These are phyloP conservation scores for Clavaria fumosa DNA, from an alignment of 768 basidiomycete genomes.

Conservation along the genomic window DNA sequence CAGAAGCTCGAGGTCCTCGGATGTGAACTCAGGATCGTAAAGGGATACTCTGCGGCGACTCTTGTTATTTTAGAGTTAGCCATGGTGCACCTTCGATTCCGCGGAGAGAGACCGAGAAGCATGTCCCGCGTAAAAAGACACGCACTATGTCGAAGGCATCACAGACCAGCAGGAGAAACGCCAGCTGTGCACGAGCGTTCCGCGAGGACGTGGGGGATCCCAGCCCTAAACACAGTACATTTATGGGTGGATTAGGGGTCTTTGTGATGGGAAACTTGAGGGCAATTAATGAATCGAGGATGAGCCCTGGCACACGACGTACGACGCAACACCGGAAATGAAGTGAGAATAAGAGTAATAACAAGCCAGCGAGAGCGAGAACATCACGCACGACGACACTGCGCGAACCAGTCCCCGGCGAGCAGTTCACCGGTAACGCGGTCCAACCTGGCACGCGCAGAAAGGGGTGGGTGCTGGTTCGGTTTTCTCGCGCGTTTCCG, in stretches of 20 bases:
- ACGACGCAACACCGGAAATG: too few relatives aligned
- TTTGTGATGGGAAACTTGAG: slow-evolving; percentile 12
- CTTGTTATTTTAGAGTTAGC: slow-evolving; percentile 21
- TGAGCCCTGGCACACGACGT: too few relatives aligned
- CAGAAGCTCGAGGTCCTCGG: slow-evolving; percentile 40
- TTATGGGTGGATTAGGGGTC: slow-evolving; percentile 8
- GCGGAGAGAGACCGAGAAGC: slow-evolving; percentile 7
- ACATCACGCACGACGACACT: not conserved
- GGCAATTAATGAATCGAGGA: too few relatives aligned
- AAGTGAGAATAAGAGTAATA: too few relatives aligned
- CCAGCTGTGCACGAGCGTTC: slow-evolving; percentile 53
- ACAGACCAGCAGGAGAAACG: slow-evolving; percentile 42
- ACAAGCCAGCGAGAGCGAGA: too few relatives aligned
- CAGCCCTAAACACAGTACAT: slow-evolving; percentile 53
- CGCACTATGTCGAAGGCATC: slow-evolving; percentile 44
- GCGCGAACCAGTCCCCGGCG: not conserved
- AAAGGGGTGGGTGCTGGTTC: not conserved
- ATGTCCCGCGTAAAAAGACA: too few relatives aligned
- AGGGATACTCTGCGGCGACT: slow-evolving; percentile 31
- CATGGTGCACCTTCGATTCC: too few relatives aligned
- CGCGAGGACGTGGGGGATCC: slow-evolving; percentile 53
- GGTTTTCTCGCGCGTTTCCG: not conserved
- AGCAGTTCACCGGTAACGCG: not conserved
- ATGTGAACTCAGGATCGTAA: slow-evolving; percentile 65
- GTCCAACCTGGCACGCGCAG: not conserved